These are phyloP conservation scores for Arthrobotrys entomopaga DNA, from an alignment of 2,329 filamentous ascomycete genomes.

Conservation along the genomic window DNA sequence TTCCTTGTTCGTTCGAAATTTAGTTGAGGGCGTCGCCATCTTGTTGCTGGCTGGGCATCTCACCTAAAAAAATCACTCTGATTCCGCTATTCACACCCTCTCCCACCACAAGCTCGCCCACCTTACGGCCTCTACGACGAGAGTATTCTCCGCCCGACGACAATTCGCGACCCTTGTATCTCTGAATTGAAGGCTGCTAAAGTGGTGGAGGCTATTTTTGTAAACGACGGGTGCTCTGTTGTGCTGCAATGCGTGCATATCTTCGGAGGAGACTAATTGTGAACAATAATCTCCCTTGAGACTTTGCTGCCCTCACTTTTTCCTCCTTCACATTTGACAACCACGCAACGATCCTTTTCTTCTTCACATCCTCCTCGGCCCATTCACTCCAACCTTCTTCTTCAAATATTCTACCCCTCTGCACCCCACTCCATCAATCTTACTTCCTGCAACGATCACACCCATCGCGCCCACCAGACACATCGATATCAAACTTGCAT, in stretches of 20 bases:
- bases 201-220: slow-evolving; percentile 44
- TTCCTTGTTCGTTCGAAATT: slow-evolving; percentile 14
- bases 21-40: slow-evolving; percentile 48
- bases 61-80: slow-evolving; percentile 42
- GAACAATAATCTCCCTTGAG: slow-evolving; percentile 46
- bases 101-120: slow-evolving; percentile 22
- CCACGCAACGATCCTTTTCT: slow-evolving; percentile 17
- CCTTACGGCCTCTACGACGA: slow-evolving; percentile 13
- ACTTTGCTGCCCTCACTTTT: neutral
- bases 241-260: slow-evolving; percentile 53
- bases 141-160: slow-evolving; percentile 2
- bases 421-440: neutral
- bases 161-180: slow-evolving; percentile 21
- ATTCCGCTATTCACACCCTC: slow-evolving; percentile 6
- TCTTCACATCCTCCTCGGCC: neutral
- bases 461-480: neutral
- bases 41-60: slow-evolving; percentile 37
- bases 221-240: slow-evolving; percentile 21
- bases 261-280: slow-evolving; percentile 35
- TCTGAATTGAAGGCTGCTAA: slow-evolving; percentile 23
- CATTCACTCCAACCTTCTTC: neutral
- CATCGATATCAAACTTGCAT: neutral
- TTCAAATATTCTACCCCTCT: neutral
- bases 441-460: neutral
- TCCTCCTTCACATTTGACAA: neutral